A percentile compares a stretch with the other conserved stretches of the same genome.
phyloP scores from a whole-genome alignment of 2,329 filamentous ascomycete genomes.

The Exophiala calicioides region DNA sequence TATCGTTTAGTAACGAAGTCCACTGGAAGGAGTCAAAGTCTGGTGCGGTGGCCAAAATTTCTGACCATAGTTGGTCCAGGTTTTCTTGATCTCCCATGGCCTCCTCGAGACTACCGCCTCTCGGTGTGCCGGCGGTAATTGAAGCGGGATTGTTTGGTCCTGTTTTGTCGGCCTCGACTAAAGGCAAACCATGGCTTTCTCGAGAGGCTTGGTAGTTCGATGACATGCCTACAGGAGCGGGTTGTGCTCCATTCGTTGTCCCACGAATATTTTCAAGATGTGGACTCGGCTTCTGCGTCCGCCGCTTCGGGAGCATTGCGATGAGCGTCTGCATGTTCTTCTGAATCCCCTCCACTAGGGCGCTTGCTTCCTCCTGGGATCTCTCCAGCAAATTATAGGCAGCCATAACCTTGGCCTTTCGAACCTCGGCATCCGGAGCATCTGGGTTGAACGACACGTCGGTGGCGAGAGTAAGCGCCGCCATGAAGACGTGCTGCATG shows the following conservation, averaged over 20 bases:
- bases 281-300: neutral
- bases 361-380: conserved; percentile 2
- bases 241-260: neutral
- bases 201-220: neutral
- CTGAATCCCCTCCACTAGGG: conserved; percentile 2
- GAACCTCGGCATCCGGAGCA: neutral
- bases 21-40: conserved; percentile 2
- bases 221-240: neutral
- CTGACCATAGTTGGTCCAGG: conserved; percentile 2
- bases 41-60: neutral
- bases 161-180: neutral
- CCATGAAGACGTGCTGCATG: conserved; percentile 7
- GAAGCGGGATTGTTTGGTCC: neutral
- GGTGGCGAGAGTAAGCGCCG: conserved; percentile 2
- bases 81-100: neutral
- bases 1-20: conserved; percentile 2
- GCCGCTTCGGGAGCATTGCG: conserved; percentile 3
- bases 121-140: neutral
- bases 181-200: neutral
- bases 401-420: conserved; percentile 3
- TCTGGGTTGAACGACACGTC: conserved; percentile 4
- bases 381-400: conserved; percentile 2
- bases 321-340: conserved; percentile 5
- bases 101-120: neutral
- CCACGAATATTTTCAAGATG: neutral